Base-by-base conservation (phyloP, 1,284 basidiomycete genomes). In the Golubevia pallescens region DNA sequence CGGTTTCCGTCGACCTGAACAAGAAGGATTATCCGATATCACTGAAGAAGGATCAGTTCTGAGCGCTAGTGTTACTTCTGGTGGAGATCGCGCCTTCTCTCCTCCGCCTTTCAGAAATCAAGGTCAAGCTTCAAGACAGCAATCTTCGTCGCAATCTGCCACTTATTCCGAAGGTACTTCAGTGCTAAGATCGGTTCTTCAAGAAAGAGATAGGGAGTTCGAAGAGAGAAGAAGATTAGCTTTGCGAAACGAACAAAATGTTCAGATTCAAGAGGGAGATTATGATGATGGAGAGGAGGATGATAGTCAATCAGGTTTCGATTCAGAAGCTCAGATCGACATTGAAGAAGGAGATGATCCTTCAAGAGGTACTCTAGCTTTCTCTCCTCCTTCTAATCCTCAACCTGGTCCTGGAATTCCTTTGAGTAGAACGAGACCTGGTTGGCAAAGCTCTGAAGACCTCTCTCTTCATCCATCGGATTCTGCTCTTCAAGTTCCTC, bases 11-110 rank as follows among this genome's bases (percentile, higher is more conserved):
- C 34, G 60, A 34, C 58, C 51, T 53, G 67, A 69, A 38, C 61
- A 70, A 3, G 78, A 80, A 58, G 78, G 78, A 0, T 56, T 80
- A 42, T 67, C 62, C 16, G 78, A 80, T 57, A 80, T 80, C 23
- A 71, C 75, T 3, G 78, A 80, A 55, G 78, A 80, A 58, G 74
- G 71, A 38, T 67, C 65, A 4, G 68, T 71, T 34, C 57, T 74
- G 2, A 67, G 69, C 56, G 69, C 66, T 51, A 70, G 73, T 4
- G 58, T 62, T 13, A 65, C 64, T 8, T 63, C 59, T 4, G 61
- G 66, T 8, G 60, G 63, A 7, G 42, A 48, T 16, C 13, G 42
- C 8, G 8, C 42, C 13, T 13, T 48, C 13, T 48, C 42, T 48
- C 42, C 42, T 13, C 42, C 42, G 8, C 42, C 16, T 13, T 10